Evolutionary conservation across 2,329 filamentous ascomycete species (phyloP).

Genomic region (Ambrosiella xylebori): DNA sequence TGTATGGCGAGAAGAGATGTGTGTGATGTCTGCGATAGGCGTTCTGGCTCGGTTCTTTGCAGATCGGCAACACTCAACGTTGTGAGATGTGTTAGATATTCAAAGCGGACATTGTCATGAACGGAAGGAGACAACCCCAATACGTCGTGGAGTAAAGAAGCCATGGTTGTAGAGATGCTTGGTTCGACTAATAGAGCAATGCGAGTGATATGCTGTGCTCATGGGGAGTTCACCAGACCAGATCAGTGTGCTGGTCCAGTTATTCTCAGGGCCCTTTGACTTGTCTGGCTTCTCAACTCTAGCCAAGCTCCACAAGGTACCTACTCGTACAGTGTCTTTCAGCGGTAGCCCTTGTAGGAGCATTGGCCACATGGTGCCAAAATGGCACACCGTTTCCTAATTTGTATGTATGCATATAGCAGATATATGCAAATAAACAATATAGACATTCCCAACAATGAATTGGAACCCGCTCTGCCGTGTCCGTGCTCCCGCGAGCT

Average conservation of each 20-base stretch:
- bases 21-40: slow-evolving; percentile 65
- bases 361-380: not conserved
- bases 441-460: not conserved
- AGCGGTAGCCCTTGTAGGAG: no score
- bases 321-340: slow-evolving; percentile 2
- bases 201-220: not conserved
- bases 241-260: not conserved
- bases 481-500: not conserved
- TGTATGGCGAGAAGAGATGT: slow-evolving; percentile 71
- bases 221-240: not conserved
- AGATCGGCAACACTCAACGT: slow-evolving; percentile 61
- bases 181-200: not conserved
- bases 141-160: slow-evolving; percentile 22
- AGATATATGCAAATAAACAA: not conserved
- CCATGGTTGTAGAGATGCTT: slow-evolving; percentile 18
- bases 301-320: slow-evolving; percentile 3
- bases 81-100: slow-evolving; percentile 63
- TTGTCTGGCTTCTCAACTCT: slow-evolving; percentile 1
- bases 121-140: slow-evolving; percentile 19
- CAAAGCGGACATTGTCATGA: slow-evolving; percentile 35
- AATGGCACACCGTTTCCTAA: not conserved
- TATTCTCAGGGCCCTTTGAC: not conserved
- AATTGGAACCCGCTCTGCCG: not conserved
- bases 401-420: not conserved
- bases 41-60: slow-evolving; percentile 56